Base-by-base conservation (phyloP, 169 alveolate genomes). In the Plasmodium coatneyi region DNA sequence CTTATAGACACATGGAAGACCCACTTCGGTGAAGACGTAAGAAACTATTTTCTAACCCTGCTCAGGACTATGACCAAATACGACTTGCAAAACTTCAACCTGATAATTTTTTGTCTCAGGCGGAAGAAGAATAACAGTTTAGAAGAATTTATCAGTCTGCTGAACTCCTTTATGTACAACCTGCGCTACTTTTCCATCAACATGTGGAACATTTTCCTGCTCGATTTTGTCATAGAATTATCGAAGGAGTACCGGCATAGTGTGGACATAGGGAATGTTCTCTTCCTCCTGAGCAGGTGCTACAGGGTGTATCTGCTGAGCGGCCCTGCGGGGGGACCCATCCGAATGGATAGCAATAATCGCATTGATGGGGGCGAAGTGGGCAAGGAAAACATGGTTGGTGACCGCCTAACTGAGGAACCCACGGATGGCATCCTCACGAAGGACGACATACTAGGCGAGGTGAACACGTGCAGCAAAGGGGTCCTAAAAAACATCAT, bases 171-270 rank as follows among this genome's bases (percentile, higher is more conserved):
- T 84, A 49, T 84, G 66, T 76, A 84, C 43, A 84, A 84, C 60
- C n/a, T 84, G 79, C 79, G 93, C 30, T 84, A 84, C 66, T 84
- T 84, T 76, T 84, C 93, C 76, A 84, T 84, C 3, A 56, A 52
- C 10, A 49, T 76, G 66, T 84, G 83, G 80, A 84, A 84, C 28
- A 84, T 83, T 10, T 84, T 84, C 79, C 36, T 84, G 36, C 66
- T 84, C 41, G 93, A 84, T 84, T 84, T 84, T 76, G 46, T 84
- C 41, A 84, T 84, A 41, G 80, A 84, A 22, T 34, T 84, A 25
- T 84, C 93, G 9, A 84, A 39, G 41, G 80, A 84, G 9, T 74
- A 84, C 46, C 79, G 66, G 30, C 52, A 84, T 10, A 66, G 43
- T 22, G 79, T 84, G 32, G 70, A 84, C 30, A 34, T 84, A 25